Conservation (phyloP, 257 asterid genomes). For the Solanum sparsipilum region DNA sequence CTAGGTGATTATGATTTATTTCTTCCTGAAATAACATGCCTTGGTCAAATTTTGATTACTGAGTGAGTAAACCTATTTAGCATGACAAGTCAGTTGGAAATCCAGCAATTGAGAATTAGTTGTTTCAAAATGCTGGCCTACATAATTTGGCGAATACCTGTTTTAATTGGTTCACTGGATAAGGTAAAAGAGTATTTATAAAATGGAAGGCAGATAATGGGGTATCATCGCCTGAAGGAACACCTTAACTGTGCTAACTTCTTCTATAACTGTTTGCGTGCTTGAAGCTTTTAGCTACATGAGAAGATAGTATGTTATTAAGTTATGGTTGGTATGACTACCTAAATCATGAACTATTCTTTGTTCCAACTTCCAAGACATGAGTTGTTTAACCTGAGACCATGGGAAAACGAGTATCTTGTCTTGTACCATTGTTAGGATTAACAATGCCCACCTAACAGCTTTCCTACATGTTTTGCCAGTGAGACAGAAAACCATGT, state of each 20-base stretch:
- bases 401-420: background rate
- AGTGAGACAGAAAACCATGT: background rate
- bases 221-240: background rate
- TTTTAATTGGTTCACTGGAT: background rate
- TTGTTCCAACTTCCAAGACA: background rate
- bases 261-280: background rate
- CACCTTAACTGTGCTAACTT: background rate
- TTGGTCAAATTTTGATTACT: background rate
- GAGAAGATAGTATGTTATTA: background rate
- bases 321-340: background rate
- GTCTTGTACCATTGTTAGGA: background rate
- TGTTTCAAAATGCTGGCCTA: background rate
- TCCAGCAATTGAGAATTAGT: background rate
- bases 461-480: background rate
- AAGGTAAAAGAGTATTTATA: background rate
- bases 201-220: background rate
- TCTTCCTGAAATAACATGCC: background rate
- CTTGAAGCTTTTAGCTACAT: background rate
- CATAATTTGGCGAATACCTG: background rate
- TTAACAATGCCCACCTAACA: background rate
- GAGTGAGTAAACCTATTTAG: background rate
- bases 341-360: background rate
- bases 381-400: background rate
- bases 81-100: background rate
- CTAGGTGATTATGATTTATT: conserved; percentile 50